These are phyloP conservation scores for Cordyceps javanica DNA, from an alignment of 2,329 filamentous ascomycete species.

Conservation along the genomic window DNA sequence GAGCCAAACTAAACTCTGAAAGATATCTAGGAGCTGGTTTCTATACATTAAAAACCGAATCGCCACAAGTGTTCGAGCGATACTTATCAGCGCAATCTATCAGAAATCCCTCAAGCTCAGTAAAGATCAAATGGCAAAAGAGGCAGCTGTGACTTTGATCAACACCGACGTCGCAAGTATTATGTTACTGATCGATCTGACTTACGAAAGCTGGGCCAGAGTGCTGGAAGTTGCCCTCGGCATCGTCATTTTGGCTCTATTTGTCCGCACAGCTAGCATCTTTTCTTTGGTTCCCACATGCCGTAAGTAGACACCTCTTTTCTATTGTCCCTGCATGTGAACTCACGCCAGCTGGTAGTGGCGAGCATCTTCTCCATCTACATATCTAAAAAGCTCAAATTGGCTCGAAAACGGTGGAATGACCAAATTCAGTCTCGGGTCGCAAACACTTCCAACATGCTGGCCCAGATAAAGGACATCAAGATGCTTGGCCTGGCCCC, in stretches of 20 bases:
- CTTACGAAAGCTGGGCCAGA: background rate
- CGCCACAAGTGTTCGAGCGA: background rate
- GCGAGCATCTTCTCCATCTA: background rate
- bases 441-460: background rate
- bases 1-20: background rate
- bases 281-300: background rate
- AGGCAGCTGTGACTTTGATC: background rate
- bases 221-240: background rate
- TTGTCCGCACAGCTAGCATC: background rate
- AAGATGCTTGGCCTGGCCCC: background rate
- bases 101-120: background rate
- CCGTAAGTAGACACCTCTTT: background rate
- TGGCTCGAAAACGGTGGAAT: background rate
- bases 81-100: background rate
- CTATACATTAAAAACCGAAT: background rate
- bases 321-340: background rate
- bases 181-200: background rate
- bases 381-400: background rate
- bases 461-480: constrained; percentile 1
- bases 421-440: background rate
- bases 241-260: background rate
- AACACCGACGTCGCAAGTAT: background rate
- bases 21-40: background rate
- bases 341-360: too few species aligned
- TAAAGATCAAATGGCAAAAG: background rate